Conservation (phyloP, 768 basidiomycete species). For the Pluteus cervinus region DNA sequence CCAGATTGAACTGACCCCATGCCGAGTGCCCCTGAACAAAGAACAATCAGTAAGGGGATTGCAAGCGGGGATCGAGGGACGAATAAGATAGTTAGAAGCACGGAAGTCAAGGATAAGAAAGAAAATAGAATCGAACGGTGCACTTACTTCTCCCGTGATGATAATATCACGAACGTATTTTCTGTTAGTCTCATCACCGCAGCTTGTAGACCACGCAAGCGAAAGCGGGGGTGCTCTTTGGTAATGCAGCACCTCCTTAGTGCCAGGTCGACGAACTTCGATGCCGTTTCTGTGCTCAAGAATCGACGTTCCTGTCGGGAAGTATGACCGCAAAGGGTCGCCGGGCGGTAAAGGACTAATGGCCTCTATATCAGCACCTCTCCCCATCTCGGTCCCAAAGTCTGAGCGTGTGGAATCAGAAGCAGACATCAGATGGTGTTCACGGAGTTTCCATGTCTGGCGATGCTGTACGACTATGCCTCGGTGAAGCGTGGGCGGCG, state of each 20-base stretch:
- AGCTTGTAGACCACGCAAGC: neutral
- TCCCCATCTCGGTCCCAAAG: conserved; percentile 24
- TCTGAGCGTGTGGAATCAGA: conserved; percentile 21
- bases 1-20: conserved; percentile 82
- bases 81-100: neutral
- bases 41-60: neutral
- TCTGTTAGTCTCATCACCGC: conserved; percentile 13
- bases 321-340: conserved; percentile 55
- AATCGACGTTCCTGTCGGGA: conserved; percentile 48
- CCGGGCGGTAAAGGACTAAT: conserved; percentile 44
- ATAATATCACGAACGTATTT: conserved; percentile 51
- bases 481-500: conserved; percentile 61
- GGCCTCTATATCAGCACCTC: conserved; percentile 13
- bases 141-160: conserved; percentile 64
- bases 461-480: conserved; percentile 77
- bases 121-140: neutral
- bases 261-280: conserved; percentile 39
- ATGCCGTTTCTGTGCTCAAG: conserved; percentile 43
- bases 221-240: conserved; percentile 22
- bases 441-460: conserved; percentile 85
- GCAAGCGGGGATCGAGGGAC: no score
- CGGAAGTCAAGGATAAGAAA: conserved; percentile 1
- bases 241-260: conserved; percentile 23
- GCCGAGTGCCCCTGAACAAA: conserved; percentile 73
- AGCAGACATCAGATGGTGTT: conserved; percentile 57